A percentile compares a stretch with the other conserved stretches of the same genome.
Conservation (phyloP, 2,329 filamentous ascomycete species). For the Decorospora gaudefroyi region DNA sequence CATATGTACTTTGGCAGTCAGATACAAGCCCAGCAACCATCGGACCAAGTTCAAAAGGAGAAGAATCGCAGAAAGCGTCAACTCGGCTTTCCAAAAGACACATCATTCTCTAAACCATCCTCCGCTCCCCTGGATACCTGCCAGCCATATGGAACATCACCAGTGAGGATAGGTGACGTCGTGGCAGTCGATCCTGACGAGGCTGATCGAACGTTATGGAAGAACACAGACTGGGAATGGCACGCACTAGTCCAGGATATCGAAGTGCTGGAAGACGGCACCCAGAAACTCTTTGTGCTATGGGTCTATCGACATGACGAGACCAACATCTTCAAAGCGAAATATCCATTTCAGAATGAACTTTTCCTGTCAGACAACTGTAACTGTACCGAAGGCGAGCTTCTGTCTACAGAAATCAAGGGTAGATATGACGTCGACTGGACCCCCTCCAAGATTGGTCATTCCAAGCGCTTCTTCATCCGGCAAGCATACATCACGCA, state of each 20-base stretch:
- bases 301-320: conserved; percentile 76
- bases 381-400: conserved; percentile 62
- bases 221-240: conserved; percentile 62
- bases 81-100: conserved; percentile 26
- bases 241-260: conserved; percentile 69
- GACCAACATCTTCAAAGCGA: conserved; percentile 69
- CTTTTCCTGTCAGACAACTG: conserved; percentile 78
- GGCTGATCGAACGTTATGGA: conserved; percentile 60
- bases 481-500: conserved; percentile 68
- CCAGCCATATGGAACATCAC: conserved; percentile 8
- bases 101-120: background rate
- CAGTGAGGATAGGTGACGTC: conserved; percentile 55
- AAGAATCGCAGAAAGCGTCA: conserved; percentile 17
- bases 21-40: conserved; percentile 48
- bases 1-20: conserved; percentile 63
- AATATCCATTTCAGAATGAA: conserved; percentile 73
- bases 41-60: conserved; percentile 5
- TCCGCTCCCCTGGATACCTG: background rate
- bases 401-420: conserved; percentile 61
- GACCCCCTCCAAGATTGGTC: conserved; percentile 59
- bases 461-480: conserved; percentile 61
- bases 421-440: conserved; percentile 61
- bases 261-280: conserved; percentile 36
- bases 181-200: conserved; percentile 55
- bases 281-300: conserved; percentile 62